Percentiles rank a stretch among this genome's conserved stretches.
Conservation (phyloP, 2,329 filamentous ascomycete species). For the Exophiala sp. region DNA sequence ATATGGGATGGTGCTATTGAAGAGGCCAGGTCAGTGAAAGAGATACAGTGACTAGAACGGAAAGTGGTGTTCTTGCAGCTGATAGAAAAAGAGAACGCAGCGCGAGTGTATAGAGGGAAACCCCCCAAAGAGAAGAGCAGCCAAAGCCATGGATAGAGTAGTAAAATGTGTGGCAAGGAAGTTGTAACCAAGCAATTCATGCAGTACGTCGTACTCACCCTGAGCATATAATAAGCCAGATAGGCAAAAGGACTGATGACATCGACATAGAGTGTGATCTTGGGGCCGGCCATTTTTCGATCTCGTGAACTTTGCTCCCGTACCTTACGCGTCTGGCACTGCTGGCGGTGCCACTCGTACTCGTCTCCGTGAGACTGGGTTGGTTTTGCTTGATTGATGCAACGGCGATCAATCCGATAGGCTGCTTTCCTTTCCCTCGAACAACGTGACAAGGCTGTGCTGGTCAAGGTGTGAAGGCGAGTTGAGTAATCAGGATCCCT, state of each 20-base stretch:
- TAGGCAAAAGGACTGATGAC: conserved; percentile 60
- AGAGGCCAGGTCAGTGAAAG: no score
- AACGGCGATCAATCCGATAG: no score
- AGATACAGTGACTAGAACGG: not conserved
- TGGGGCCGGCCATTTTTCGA: conserved; percentile 43
- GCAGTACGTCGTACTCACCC: conserved; percentile 39
- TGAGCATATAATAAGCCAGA: conserved; percentile 55
- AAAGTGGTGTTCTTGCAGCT: no score
- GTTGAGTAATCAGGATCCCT: no score
- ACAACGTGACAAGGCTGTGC: no score
- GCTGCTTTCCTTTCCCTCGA: no score
- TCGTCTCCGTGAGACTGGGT: not conserved
- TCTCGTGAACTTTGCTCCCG: not conserved
- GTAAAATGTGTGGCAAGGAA: not conserved
- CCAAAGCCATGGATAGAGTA: not conserved
- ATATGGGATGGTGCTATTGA: conserved; percentile 50
- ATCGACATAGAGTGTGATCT: conserved; percentile 58
- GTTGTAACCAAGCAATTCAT: no score
- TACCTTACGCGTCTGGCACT: not conserved
- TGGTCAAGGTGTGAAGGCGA: no score
- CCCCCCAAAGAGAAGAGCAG: not conserved
- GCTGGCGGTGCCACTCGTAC: not conserved
- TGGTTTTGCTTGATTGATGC: no score
- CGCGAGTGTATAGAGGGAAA: not conserved
- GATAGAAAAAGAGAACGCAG: no score